A percentile compares a stretch with the other conserved stretches of the same genome.
These are phyloP conservation scores for Aureobasidium mangrovei DNA, from an alignment of 2,329 filamentous ascomycete genomes.

Conservation along the genomic window DNA sequence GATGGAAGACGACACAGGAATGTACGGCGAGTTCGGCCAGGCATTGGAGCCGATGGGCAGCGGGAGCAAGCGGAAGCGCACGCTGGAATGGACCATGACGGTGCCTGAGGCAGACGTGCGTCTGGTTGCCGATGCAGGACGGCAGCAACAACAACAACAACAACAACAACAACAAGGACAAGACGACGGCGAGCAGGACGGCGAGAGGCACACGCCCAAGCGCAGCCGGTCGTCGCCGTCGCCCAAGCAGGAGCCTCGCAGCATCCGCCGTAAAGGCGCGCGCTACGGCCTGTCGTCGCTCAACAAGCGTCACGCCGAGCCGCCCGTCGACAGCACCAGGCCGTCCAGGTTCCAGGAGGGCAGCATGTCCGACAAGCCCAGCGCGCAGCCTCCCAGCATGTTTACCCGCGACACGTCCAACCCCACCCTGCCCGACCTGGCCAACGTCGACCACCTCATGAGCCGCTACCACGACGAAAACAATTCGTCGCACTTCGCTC, in stretches of 20 bases:
- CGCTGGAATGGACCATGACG: conserved; percentile 9
- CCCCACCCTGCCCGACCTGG: conserved; percentile 21
- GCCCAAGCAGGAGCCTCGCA: conserved; percentile 20
- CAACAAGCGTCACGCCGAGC: conserved; percentile 26
- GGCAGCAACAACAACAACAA: background rate
- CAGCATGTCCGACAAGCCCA: conserved; percentile 76
- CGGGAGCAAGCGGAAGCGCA: conserved; percentile 11
- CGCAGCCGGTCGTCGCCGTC: conserved; percentile 15
- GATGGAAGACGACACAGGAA: conserved; percentile 4
- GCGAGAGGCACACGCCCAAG: conserved; percentile 14
- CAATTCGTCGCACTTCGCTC: background rate
- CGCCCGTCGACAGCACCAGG: conserved; percentile 26
- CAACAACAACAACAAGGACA: background rate
- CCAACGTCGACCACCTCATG: conserved; percentile 32
- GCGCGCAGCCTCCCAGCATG: conserved; percentile 58
- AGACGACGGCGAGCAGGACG: conserved; percentile 16
- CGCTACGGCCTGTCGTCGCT: conserved; percentile 27
- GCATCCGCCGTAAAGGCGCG: conserved; percentile 27
- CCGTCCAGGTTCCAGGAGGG: conserved; percentile 66
- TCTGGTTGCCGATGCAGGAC: background rate
- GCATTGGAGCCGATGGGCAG: background rate
- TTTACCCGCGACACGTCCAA: conserved; percentile 44
- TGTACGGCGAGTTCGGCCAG: conserved; percentile 10
- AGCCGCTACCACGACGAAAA: conserved; percentile 27
- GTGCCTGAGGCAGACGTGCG: conserved; percentile 9